Percentiles rank a stretch among this genome's conserved stretches.
phyloP scores from a whole-genome alignment of 2,329 filamentous ascomycete species.

The Arthrinium phaeospermum region DNA sequence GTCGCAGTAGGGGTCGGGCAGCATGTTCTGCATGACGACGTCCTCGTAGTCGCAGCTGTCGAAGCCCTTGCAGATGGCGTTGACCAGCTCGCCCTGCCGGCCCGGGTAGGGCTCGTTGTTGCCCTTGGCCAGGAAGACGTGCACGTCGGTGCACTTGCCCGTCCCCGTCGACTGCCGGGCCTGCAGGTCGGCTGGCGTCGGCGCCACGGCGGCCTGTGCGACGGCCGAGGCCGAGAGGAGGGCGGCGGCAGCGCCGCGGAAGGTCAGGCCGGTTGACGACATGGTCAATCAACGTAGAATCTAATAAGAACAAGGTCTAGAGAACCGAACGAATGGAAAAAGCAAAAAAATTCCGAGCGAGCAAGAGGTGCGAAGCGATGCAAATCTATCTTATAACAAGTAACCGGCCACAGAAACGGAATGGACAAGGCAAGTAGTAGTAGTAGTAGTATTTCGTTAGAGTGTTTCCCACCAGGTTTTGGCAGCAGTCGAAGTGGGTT shows the following conservation, averaged over 20 bases:
- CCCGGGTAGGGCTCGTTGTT: slow-evolving; percentile 44
- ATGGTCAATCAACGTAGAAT: neutral
- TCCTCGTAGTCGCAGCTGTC: slow-evolving; percentile 31
- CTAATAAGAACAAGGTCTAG: neutral
- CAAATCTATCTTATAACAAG: slow-evolving; percentile 8
- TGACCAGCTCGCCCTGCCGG: slow-evolving; percentile 38
- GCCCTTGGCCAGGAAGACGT: slow-evolving; percentile 36
- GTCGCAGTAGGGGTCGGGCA: slow-evolving; percentile 41
- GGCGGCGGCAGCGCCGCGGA: neutral
- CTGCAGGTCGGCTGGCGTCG: neutral
- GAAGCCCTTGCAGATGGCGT: slow-evolving; percentile 38
- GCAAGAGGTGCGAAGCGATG: neutral
- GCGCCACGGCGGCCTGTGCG: neutral
- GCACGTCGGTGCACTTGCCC: slow-evolving; percentile 30
- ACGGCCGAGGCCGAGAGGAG: slow-evolving; percentile 1
- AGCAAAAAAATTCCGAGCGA: neutral
- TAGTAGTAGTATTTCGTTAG: neutral
- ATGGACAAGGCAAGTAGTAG: neutral
- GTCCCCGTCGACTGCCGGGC: slow-evolving; percentile 20
- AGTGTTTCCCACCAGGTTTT: neutral
- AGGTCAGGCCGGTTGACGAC: neutral
- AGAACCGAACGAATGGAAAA: neutral
- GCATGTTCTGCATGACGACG: slow-evolving; percentile 39
- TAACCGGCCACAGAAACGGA: neutral
- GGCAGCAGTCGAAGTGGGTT: slow-evolving; percentile 9